Percentiles rank a stretch among this genome's conserved stretches.
Evolutionary conservation across 805 yeast genomes (phyloP).

Genomic region (Ogataea ramenticola): DNA sequence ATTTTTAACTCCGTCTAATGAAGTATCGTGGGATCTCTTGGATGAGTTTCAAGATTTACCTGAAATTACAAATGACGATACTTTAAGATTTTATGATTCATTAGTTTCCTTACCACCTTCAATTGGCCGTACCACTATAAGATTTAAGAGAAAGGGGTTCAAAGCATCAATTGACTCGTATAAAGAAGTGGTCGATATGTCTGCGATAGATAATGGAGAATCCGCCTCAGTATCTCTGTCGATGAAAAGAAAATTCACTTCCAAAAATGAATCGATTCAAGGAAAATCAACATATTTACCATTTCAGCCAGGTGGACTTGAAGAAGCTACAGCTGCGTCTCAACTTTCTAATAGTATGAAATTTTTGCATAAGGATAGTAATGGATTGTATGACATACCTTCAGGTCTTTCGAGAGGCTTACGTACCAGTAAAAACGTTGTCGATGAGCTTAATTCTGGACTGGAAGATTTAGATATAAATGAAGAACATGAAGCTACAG

Average conservation of each 20-base stretch:
- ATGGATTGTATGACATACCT: conserved; percentile 77
- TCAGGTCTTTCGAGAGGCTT: conserved; percentile 79
- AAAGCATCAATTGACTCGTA: conserved; percentile 59
- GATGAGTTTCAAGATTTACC: conserved; percentile 61
- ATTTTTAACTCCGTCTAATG: conserved; percentile 56
- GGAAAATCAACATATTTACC: conserved; percentile 79
- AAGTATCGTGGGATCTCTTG: conserved; percentile 63
- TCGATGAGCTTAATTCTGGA: conserved; percentile 6
- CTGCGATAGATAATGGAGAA: conserved; percentile 34
- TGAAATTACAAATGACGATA: conserved; percentile 17
- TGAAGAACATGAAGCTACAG: conserved; percentile 5
- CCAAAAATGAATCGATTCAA: conserved; percentile 50
- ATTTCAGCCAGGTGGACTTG: conserved; percentile 84
- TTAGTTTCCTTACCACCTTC: conserved; percentile 54
- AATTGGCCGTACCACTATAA: conserved; percentile 53
- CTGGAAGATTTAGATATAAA: conserved; percentile 3
- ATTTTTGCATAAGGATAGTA: conserved; percentile 54
- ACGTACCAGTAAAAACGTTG: conserved; percentile 2
- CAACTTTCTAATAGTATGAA: conserved; percentile 16
- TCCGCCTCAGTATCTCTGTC: conserved; percentile 68
- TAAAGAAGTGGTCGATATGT: conserved; percentile 50
- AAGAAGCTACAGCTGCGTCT: conserved; percentile 3
- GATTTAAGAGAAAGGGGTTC: conserved; percentile 70
- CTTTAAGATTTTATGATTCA: conserved; percentile 31
- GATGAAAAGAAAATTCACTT: conserved; percentile 57